Evolutionary conservation across 148 eudicot species (phyloP).

Genomic region (Limonium bicolor): DNA sequence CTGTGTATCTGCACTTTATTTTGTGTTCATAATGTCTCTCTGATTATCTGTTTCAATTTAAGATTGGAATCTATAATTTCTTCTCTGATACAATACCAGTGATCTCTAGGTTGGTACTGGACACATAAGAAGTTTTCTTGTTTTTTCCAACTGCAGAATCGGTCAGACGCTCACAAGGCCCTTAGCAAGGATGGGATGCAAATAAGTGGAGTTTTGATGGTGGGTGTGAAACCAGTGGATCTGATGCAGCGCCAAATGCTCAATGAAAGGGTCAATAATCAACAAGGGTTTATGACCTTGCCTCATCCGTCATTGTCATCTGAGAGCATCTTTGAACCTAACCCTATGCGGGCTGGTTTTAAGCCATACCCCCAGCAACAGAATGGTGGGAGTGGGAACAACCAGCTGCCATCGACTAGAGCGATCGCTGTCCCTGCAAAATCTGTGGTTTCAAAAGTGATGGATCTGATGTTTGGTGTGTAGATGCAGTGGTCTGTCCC

Average conservation of each 20-base stretch:
- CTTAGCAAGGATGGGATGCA: constrained; percentile 78
- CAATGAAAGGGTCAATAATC: constrained; percentile 52
- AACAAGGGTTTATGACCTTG: constrained; percentile 73
- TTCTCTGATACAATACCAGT: too few relatives aligned
- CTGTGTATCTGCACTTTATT: too few relatives aligned
- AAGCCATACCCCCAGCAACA: constrained; percentile 32
- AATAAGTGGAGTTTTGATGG: constrained; percentile 69
- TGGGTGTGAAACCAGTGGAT: constrained; percentile 87
- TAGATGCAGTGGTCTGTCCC: too few relatives aligned
- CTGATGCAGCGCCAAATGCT: constrained; percentile 60
- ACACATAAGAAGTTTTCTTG: too few relatives aligned
- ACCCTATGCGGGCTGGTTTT: constrained; percentile 15
- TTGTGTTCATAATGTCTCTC: too few relatives aligned
- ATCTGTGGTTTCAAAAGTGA: constrained; percentile 55
- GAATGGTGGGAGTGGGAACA: constrained; percentile 36
- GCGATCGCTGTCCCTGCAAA: constrained; percentile 80
- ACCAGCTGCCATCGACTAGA: constrained; percentile 41
- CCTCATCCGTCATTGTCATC: constrained; percentile 33
- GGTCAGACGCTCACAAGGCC: constrained; percentile 79
- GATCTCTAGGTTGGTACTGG: too few relatives aligned
- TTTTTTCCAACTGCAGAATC: constrained; percentile 56
- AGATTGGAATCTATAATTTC: too few relatives aligned
- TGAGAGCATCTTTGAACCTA: constrained; percentile 32
- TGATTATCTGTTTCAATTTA: too few relatives aligned
- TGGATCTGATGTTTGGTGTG: constrained; percentile 88